Evolutionary conservation across 1,284 basidiomycete species (phyloP), one percentile per base, ranked within the genome.

Genomic region (Puccinia novopanici): DNA sequence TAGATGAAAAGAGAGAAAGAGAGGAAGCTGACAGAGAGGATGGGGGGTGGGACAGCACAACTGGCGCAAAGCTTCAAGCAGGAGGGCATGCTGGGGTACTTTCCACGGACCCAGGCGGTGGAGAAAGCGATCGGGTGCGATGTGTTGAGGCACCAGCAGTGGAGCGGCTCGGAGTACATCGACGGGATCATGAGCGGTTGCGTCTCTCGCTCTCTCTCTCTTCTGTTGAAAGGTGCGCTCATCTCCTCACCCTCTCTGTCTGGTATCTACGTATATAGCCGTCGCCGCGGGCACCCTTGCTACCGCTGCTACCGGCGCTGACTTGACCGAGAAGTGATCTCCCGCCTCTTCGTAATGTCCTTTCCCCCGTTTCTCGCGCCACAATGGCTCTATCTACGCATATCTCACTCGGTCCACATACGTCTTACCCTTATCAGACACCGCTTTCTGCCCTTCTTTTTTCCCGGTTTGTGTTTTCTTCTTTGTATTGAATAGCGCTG

Each of bases 121-220:
- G 95, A 98, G 87, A 91, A 92, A 85, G 93, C 93, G 83, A 90
- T 95, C 71, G 93, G 93, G 45, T 94, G 93, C 83, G 95, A 98
- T 85, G 94, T 98, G 59, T 88, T 97, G 78, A 94, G 92, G 0
- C 93, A 94, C 86, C 93, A 94, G 86, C 93, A 93, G 88, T 94
- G 93, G 93, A 93, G 92, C 82, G 93, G 93, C 50, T 93, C 93
- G 22, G 92, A 92, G 84, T 94, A 94, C 85, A 90, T 93, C 81
- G 93, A 95, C 86, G 88, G 91, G 70, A 83, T 85, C 68, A 84
- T 86, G 81, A 85, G 85, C 27, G 76, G 76, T 77, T 52, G 24
- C 34, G 15, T 34, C 37, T n/a, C 67, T 50, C 42, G 8, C 37
- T 9, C 13, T 34, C 37, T 13, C 24, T 45, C 22, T 24, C 24